Percentiles rank a stretch among this genome's conserved stretches.
These are phyloP conservation scores for Claviceps sp. DNA, from an alignment of 2,329 filamentous ascomycete genomes.

Conservation along the genomic window DNA sequence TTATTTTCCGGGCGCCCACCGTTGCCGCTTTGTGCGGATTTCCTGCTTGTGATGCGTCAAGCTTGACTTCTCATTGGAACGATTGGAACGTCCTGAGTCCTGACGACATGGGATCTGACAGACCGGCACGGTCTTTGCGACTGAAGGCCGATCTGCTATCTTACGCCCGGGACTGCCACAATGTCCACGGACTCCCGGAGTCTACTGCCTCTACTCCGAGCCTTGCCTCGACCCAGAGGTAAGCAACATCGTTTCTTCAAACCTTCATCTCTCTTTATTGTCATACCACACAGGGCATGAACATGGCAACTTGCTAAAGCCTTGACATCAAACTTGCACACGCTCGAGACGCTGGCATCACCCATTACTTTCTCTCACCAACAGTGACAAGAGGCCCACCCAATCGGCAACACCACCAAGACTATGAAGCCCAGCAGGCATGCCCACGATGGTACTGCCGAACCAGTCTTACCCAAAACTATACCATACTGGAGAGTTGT, in stretches of 20 bases:
- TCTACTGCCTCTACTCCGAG: neutral
- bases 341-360: neutral
- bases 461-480: neutral
- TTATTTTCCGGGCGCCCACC: too few species aligned
- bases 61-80: neutral
- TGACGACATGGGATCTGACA: neutral
- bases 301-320: neutral
- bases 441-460: neutral
- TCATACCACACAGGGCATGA: neutral
- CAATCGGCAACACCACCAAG: neutral
- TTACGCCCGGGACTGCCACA: neutral
- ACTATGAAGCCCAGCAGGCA: neutral
- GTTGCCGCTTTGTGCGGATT: too few species aligned
- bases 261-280: neutral
- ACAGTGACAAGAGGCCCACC: neutral
- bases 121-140: neutral
- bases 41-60: too few species aligned
- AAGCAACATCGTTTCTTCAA: neutral
- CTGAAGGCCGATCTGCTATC: neutral
- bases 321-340: neutral
- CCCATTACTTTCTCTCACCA: neutral
- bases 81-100: neutral
- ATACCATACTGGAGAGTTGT: conserved; percentile 24
- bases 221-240: neutral
- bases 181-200: neutral